Conservation (phyloP, 2,329 filamentous ascomycete species). For the Alternaria gaisen region DNA sequence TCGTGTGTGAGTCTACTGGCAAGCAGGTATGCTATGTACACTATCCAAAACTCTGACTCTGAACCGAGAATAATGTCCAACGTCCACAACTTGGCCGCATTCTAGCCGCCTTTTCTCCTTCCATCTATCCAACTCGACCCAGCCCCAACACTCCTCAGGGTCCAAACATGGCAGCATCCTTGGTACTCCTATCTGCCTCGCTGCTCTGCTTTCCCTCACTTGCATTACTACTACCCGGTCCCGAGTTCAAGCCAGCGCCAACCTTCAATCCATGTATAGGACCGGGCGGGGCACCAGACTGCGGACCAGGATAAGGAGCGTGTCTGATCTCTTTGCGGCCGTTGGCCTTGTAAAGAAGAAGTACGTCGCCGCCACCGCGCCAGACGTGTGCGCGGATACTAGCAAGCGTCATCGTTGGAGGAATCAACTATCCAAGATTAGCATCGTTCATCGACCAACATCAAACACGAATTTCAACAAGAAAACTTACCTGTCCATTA, state of each 20-base stretch:
- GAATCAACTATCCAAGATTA: conserved; percentile 62
- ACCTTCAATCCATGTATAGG: conserved; percentile 15
- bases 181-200: conserved; percentile 39
- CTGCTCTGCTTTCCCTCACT: conserved; percentile 47
- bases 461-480: not conserved
- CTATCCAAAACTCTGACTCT: not conserved
- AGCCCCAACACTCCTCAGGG: conserved; percentile 13
- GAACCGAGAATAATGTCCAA: not conserved
- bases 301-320: conserved; percentile 28
- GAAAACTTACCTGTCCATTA: conserved; percentile 78
- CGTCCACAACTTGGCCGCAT: not conserved
- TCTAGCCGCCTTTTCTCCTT: not conserved
- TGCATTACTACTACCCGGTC: conserved; percentile 33
- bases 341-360: conserved; percentile 90
- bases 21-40: conserved; percentile 1
- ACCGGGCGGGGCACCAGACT: conserved; percentile 18
- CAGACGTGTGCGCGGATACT: conserved; percentile 91
- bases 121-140: not conserved
- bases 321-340: conserved; percentile 72
- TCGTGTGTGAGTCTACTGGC: not conserved
- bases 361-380: conserved; percentile 92
- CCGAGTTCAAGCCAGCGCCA: conserved; percentile 13
- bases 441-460: not conserved
- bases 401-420: conserved; percentile 88
- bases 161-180: conserved; percentile 27